Conservation (phyloP, 2,329 filamentous ascomycete genomes). For the Trichoderma simmonsii region DNA sequence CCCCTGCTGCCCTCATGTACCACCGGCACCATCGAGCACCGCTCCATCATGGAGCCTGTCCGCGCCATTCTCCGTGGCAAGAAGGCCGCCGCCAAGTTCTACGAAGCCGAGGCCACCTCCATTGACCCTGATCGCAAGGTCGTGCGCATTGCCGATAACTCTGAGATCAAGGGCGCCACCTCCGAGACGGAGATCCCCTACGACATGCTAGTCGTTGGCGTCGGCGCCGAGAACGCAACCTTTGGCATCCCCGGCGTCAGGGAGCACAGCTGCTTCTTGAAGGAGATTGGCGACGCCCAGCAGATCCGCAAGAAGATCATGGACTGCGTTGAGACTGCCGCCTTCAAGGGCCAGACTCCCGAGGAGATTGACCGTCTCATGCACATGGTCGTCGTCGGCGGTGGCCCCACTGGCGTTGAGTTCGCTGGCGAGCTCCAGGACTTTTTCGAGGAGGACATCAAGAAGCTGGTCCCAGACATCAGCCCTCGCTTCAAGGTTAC, state of each 20-base stretch:
- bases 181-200: conserved; percentile 87
- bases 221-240: conserved; percentile 96
- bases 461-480: conserved; percentile 97
- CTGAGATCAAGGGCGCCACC: conserved; percentile 82
- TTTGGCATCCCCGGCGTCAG: conserved; percentile 95
- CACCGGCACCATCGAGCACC: conserved; percentile 95
- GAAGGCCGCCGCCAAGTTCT: conserved; percentile 89
- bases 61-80: conserved; percentile 95
- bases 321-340: conserved; percentile 98
- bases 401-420: conserved; percentile 94
- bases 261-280: conserved; percentile 95
- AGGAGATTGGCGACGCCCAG: conserved; percentile 96
- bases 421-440: conserved; percentile 98
- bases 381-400: conserved; percentile 95
- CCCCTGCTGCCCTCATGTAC: conserved; percentile 96
- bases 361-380: conserved; percentile 91
- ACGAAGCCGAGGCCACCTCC: conserved; percentile 95
- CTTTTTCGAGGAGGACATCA: conserved; percentile 97
- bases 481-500: conserved; percentile 94
- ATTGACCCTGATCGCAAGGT: conserved; percentile 90
- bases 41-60: conserved; percentile 99
- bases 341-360: conserved; percentile 89
- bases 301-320: conserved; percentile 97
- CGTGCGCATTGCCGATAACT: conserved; percentile 86
- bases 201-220: conserved; percentile 96